phyloP scores from a whole-genome alignment of 1,284 basidiomycete species.

The Trametes versicolor region DNA sequence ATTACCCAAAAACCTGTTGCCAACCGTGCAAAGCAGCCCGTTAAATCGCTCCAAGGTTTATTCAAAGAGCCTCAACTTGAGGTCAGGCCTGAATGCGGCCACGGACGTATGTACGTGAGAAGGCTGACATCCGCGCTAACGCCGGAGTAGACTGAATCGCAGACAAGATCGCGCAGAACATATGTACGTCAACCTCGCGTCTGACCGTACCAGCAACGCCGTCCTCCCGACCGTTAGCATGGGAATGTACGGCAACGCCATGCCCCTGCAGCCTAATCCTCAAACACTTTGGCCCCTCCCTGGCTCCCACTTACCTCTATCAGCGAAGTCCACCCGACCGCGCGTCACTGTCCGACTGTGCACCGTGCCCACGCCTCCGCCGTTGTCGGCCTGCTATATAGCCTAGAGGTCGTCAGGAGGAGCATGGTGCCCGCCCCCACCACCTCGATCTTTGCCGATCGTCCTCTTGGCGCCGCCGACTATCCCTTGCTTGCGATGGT shows the following conservation, averaged over 20 bases:
- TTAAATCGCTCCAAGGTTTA: too few species aligned
- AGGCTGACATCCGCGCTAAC: background rate
- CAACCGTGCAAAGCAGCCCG: too few species aligned
- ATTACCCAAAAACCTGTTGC: background rate
- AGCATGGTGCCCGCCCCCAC: background rate
- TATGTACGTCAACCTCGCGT: conserved; percentile 9
- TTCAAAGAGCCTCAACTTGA: background rate
- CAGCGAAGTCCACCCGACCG: background rate
- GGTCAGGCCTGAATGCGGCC: background rate
- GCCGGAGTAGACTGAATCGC: too few species aligned
- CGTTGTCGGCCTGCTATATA: background rate
- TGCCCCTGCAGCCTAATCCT: conserved; percentile 7
- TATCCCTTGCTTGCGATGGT: conserved; percentile 6
- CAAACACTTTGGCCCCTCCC: conserved; percentile 2
- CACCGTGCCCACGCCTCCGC: background rate
- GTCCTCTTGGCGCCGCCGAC: background rate
- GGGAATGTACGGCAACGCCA: conserved; percentile 1
- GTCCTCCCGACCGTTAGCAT: conserved; percentile 12
- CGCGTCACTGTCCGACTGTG: background rate
- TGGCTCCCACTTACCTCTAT: conserved; percentile 5
- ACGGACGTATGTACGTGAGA: background rate
- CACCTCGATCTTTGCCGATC: background rate
- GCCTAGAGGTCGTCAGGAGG: background rate
- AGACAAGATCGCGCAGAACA: background rate
- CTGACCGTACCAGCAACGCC: background rate